These are phyloP conservation scores for Leptoxyphium fumago DNA, from an alignment of 2,329 filamentous ascomycete genomes.

Conservation along the genomic window DNA sequence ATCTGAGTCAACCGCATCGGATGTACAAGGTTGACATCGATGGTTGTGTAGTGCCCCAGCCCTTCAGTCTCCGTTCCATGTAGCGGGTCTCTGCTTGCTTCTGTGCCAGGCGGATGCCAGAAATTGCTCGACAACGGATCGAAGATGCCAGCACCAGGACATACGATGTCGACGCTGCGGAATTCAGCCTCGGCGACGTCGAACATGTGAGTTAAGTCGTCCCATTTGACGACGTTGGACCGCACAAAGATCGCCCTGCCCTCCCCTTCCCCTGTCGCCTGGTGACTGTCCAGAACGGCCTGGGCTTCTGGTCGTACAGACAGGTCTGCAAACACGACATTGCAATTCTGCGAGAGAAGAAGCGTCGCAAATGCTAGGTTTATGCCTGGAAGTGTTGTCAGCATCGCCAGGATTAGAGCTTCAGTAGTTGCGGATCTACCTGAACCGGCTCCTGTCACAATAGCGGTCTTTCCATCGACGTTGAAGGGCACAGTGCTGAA, in stretches of 20 bases:
- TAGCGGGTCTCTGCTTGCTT: constrained; percentile 19
- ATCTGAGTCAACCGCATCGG: constrained; percentile 34
- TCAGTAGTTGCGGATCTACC: constrained; percentile 11
- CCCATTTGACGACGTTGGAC: constrained; percentile 36
- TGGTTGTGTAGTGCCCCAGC: constrained; percentile 20
- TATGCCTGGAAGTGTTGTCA: constrained; percentile 24
- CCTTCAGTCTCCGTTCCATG: constrained; percentile 12
- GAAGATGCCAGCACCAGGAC: constrained; percentile 29
- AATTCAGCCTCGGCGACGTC: constrained; percentile 33
- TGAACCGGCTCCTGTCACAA: constrained; percentile 34
- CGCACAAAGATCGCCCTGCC: constrained; percentile 28
- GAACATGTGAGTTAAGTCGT: constrained; percentile 35
- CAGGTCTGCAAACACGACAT: constrained; percentile 35
- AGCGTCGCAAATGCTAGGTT: constrained; percentile 31
- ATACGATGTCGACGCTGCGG: constrained; percentile 31
- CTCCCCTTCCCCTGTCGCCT: constrained; percentile 7
- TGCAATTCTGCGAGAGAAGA: constrained; percentile 30
- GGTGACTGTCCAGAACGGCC: constrained; percentile 24
- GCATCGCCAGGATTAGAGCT: background rate
- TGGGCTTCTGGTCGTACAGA: constrained; percentile 33
- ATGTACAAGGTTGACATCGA: constrained; percentile 35
- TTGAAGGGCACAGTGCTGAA: constrained; percentile 18
- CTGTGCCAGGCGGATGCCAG: constrained; percentile 31
- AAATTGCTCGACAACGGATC: constrained; percentile 34
- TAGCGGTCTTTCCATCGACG: constrained; percentile 31